Conservation (phyloP, 2,329 filamentous ascomycete genomes). For the Mycocentrospora acerina region DNA sequence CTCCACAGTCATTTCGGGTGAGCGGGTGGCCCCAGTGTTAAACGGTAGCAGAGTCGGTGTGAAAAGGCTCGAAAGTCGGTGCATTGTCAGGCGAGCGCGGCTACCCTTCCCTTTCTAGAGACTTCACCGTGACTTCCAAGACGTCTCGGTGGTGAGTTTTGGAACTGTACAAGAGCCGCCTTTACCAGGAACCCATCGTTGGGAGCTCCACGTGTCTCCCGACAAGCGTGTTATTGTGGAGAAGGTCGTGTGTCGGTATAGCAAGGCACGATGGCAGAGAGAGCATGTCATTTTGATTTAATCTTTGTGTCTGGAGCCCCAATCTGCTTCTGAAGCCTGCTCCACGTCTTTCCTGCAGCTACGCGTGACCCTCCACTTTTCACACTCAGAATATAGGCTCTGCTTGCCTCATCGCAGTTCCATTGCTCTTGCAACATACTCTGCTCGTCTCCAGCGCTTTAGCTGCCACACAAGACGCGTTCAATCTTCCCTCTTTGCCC, state of each 20-base stretch:
- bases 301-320: constrained; percentile 6
- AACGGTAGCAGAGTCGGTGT: constrained; percentile 12
- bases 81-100: constrained; percentile 18
- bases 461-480: neutral
- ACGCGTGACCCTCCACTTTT: no score
- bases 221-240: constrained; percentile 17
- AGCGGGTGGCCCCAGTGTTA: neutral
- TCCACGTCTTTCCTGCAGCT: constrained; percentile 1
- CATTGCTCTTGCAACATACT: neutral
- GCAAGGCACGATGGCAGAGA: constrained; percentile 15
- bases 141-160: constrained; percentile 9
- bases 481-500: neutral
- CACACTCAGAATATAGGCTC: no score
- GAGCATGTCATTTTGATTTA: neutral
- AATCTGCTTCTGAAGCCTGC: constrained; percentile 12
- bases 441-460: neutral
- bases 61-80: constrained; percentile 21
- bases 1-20: constrained; percentile 6
- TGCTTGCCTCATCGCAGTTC: neutral
- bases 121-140: constrained; percentile 4
- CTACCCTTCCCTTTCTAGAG: constrained; percentile 3
- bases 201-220: constrained; percentile 18
- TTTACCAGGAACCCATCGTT: constrained; percentile 12
- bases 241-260: constrained; percentile 21
- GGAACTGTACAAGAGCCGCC: constrained; percentile 10